These are phyloP conservation scores for Friedmanniomyces simplex DNA, from an alignment of 495 filamentous ascomycete species.

Conservation along the genomic window DNA sequence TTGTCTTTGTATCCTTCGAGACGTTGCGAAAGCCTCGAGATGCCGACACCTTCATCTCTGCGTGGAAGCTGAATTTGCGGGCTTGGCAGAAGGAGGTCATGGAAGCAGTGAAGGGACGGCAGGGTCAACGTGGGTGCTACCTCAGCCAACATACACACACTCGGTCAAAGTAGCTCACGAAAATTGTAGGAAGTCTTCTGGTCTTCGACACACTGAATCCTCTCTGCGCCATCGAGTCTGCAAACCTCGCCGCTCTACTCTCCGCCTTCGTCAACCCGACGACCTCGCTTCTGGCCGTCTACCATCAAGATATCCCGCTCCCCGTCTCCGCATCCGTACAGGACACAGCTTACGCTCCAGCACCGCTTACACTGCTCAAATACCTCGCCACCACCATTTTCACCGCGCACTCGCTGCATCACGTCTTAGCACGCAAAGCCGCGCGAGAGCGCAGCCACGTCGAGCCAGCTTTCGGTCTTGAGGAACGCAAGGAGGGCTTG, in stretches of 20 bases:
- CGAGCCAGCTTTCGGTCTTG: slow-evolving; percentile 66
- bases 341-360: slow-evolving; percentile 53
- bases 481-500: slow-evolving; percentile 64
- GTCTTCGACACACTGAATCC: slow-evolving; percentile 54
- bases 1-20: slow-evolving; percentile 67
- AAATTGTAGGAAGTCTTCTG: too few relatives aligned
- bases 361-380: slow-evolving; percentile 48
- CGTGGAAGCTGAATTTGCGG: slow-evolving; percentile 45
- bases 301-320: slow-evolving; percentile 55
- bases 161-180: too few relatives aligned
- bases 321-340: neutral
- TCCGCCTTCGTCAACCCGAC: slow-evolving; percentile 39
- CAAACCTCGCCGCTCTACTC: slow-evolving; percentile 44
- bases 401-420: slow-evolving; percentile 52
- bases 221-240: slow-evolving; percentile 32
- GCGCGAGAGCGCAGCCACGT: slow-evolving; percentile 59
- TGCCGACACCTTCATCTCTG: slow-evolving; percentile 54
- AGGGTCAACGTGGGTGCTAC: slow-evolving; percentile 2
- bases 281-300: slow-evolving; percentile 49
- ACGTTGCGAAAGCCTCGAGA: slow-evolving; percentile 47
- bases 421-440: slow-evolving; percentile 54
- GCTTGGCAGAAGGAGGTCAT: slow-evolving; percentile 47
- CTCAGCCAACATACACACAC: too few relatives aligned
- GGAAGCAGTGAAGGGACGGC: neutral
- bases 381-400: slow-evolving; percentile 62